Percentiles rank a stretch among this genome's conserved stretches.
phyloP scores from a whole-genome alignment of 2,329 filamentous ascomycete species.

The Fusarium sp. region DNA sequence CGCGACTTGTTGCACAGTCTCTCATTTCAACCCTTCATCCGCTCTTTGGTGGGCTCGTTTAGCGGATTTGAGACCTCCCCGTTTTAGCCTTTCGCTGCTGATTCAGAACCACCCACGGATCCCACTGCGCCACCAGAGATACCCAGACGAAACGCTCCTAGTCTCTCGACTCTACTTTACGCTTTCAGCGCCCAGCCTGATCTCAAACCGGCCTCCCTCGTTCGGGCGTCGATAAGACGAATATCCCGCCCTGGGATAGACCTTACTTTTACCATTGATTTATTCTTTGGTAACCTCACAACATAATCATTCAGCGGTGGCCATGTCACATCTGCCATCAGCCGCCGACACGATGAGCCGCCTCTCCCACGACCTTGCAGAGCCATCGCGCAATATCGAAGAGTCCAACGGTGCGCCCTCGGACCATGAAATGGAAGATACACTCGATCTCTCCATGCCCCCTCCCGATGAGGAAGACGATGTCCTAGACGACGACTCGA shows the following conservation, averaged over 20 bases:
- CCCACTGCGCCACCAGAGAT: slow-evolving; percentile 33
- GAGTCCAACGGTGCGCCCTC: slow-evolving; percentile 46
- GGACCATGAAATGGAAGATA: slow-evolving; percentile 45
- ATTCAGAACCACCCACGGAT: slow-evolving; percentile 30
- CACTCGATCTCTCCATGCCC: slow-evolving; percentile 52
- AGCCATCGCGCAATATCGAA: slow-evolving; percentile 53
- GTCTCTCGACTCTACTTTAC: slow-evolving; percentile 7
- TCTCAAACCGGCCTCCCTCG: slow-evolving; percentile 1
- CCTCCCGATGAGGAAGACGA: slow-evolving; percentile 48
- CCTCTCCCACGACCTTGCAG: slow-evolving; percentile 52
- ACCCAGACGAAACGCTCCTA: slow-evolving; percentile 12
- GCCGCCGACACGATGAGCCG: slow-evolving; percentile 53
- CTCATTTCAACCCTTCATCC: slow-evolving; percentile 18
- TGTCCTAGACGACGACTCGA: slow-evolving; percentile 47
- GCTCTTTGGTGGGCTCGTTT: slow-evolving; percentile 23
- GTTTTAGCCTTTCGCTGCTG: slow-evolving; percentile 19
- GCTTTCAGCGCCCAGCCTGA: slow-evolving; percentile 12
- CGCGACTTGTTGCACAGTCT: slow-evolving; percentile 14
- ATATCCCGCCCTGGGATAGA: not conserved
- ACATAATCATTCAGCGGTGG: not conserved
- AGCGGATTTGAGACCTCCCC: slow-evolving; percentile 18
- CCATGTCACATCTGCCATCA: slow-evolving; percentile 33
- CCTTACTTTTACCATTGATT: slow-evolving; percentile 1
- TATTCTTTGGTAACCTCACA: not conserved
- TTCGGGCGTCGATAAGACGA: slow-evolving; percentile 15